Base-by-base conservation (phyloP, 352 stramenopile genomes). In the Pythium aristosporum region DNA sequence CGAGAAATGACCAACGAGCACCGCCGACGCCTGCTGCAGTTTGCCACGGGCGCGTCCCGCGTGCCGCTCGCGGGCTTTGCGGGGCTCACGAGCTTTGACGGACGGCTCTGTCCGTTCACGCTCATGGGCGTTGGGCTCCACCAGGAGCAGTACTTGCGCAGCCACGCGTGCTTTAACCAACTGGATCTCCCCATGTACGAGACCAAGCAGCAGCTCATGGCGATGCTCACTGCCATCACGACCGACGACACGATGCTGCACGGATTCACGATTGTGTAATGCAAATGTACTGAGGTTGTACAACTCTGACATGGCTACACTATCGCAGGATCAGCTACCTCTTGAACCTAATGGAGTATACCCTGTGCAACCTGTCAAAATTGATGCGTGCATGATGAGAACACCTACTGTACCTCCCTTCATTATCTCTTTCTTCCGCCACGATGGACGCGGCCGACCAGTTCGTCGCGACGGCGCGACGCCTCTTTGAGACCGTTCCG, bases 101-200 rank as follows among this genome's bases (percentile, higher is more conserved):
- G 66, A 6, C 57, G 59, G 0, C 55, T 75, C 13, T 70, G 63
- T 56, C 71, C 43, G 32, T 82, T 82, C 25, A 68, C 66, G 23
- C 43, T 79, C 3, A 60, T 69, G 10, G 69, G 58, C 13, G 61
- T 71, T 18, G 41, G 23, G n/a, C 11, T 58, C 2, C 10, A 34
- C 5, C 25, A 50, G 42, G 23, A 61, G n/a, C 60, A 98, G 20
- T 85, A 85, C 55, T 79, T 92, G 57, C 85, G 75, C 16, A 89
- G 82, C 62, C 62, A 63, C 48, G 54, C 62, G 47, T 69, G 62
- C 41, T 69, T 69, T n/a, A 94, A 94, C 47, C 82, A 80, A 1
- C 94, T 99, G 59, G 97, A 99, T 76, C 75, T 99, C 30, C 96
- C 62, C 16, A 44, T 63, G 16, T 98, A 98, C 67, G 78, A 89